These are phyloP conservation scores for Nidula microcarpa DNA, from an alignment of 768 basidiomycete genomes.

Conservation along the genomic window DNA sequence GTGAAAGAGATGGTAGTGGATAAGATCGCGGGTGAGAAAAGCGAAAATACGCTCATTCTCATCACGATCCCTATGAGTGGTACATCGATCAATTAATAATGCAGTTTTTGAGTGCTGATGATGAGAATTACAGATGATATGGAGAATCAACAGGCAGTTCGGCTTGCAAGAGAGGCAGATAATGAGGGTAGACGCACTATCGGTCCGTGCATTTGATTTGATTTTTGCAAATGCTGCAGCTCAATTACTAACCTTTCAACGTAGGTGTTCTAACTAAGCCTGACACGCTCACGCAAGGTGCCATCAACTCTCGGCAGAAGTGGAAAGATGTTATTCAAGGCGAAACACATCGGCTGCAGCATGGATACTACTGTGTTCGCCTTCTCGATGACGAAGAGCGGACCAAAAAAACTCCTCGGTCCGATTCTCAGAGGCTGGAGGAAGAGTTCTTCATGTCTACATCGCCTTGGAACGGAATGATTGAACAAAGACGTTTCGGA, in stretches of 20 bases:
- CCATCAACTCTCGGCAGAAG: conserved; percentile 28
- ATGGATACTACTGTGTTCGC: conserved; percentile 66
- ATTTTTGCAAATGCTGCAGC: no score
- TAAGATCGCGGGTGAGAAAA: conserved; percentile 29
- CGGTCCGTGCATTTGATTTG: no score
- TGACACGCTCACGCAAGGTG: conserved; percentile 46
- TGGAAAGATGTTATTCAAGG: conserved; percentile 58
- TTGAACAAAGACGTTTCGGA: conserved; percentile 48
- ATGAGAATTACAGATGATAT: no score
- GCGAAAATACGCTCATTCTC: conserved; percentile 53
- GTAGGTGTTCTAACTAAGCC: conserved; percentile 72
- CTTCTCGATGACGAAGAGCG: conserved; percentile 61
- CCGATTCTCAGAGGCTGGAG: conserved; percentile 32
- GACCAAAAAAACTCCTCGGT: conserved; percentile 23
- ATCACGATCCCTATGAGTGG: conserved; percentile 67
- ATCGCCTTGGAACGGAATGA: conserved; percentile 50
- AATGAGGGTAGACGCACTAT: no score
- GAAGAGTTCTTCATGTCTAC: conserved; percentile 42
- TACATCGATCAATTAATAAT: conserved; percentile 13
- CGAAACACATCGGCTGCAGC: conserved; percentile 35
- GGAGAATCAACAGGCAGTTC: no score
- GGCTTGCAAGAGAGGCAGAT: no score
- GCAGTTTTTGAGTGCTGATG: no score
- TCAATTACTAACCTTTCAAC: no score
- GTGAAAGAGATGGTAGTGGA: conserved; percentile 40